Evolutionary conservation across 2,329 filamentous ascomycete species (phyloP).

Genomic region (Hypoxylon sp.): DNA sequence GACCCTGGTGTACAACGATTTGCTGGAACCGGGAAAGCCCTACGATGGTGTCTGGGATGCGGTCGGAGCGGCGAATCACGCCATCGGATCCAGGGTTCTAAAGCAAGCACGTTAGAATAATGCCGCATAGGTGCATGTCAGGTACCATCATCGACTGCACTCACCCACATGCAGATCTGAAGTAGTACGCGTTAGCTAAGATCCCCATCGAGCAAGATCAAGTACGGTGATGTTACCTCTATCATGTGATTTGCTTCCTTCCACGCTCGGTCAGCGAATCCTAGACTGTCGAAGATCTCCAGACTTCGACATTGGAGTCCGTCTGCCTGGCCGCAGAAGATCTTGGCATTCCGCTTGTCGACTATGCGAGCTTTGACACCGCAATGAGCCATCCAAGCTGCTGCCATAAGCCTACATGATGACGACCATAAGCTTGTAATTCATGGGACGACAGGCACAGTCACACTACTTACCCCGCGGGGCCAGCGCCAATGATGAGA

Average conservation of each 20-base stretch:
- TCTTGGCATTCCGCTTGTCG: conserved; percentile 56
- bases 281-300: conserved; percentile 79
- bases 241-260: conserved; percentile 77
- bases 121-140: not conserved
- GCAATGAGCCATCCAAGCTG: conserved; percentile 57
- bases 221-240: conserved; percentile 60
- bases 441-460: not conserved
- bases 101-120: conserved; percentile 46
- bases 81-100: conserved; percentile 73
- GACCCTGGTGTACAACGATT: conserved; percentile 76
- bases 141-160: conserved; percentile 16
- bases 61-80: conserved; percentile 66
- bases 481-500: conserved; percentile 49
- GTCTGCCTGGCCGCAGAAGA: conserved; percentile 60
- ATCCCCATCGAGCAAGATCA: not conserved
- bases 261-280: conserved; percentile 72
- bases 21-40: conserved; percentile 73
- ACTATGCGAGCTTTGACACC: conserved; percentile 58
- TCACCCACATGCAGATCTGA: conserved; percentile 50
- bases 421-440: conserved; percentile 8
- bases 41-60: conserved; percentile 71
- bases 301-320: conserved; percentile 72
- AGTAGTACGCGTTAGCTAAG: conserved; percentile 15
- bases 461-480: conserved; percentile 45
- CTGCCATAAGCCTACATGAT: conserved; percentile 55